These are phyloP conservation scores for Lactarius deliciosus DNA, from an alignment of 768 basidiomycete genomes.

Conservation along the genomic window DNA sequence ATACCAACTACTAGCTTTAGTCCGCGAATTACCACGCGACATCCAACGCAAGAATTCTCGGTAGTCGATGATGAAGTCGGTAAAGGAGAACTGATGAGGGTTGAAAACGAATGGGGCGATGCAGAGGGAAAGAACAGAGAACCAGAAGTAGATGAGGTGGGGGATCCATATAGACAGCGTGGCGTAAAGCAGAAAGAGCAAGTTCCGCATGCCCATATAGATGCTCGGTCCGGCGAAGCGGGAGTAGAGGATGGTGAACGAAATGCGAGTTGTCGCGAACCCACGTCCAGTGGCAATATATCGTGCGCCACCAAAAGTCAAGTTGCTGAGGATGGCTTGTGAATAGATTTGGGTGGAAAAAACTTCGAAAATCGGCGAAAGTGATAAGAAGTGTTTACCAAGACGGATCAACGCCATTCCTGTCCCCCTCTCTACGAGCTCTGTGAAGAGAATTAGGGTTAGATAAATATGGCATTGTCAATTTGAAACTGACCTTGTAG, in stretches of 20 bases:
- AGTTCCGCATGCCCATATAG: constrained; percentile 96
- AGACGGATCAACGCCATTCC: constrained; percentile 93
- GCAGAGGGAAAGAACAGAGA: constrained; percentile 91
- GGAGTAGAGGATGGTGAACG: constrained; percentile 95
- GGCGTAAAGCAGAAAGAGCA: constrained; percentile 86
- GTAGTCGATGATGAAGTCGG: constrained; percentile 99
- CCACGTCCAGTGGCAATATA: constrained; percentile 99
- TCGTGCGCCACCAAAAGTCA: constrained; percentile 96
- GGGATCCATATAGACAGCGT: constrained; percentile 92
- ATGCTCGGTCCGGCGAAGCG: constrained; percentile 99
- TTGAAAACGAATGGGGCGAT: constrained; percentile 99
- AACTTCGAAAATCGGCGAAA: constrained; percentile 97
- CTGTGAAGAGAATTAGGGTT: constrained; percentile 41
- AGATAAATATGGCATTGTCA: constrained; percentile 7
- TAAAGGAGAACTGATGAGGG: constrained; percentile 97
- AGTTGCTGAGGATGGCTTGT: constrained; percentile 93
- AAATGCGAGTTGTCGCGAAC: constrained; percentile 95
- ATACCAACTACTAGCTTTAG: constrained; percentile 98
- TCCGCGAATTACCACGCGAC: constrained; percentile 96
- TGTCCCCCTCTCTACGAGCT: constrained; percentile 94
- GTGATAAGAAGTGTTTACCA: constrained; percentile 93
- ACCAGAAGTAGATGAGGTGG: constrained; percentile 98
- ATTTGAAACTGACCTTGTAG: constrained; percentile 69
- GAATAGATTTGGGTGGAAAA: constrained; percentile 99
- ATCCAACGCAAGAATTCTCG: constrained; percentile 99